Evolutionary conservation across 805 yeast genomes (phyloP), one percentile per base, ranked within the genome.

Genomic region (Suhomyces xylopsoci): DNA sequence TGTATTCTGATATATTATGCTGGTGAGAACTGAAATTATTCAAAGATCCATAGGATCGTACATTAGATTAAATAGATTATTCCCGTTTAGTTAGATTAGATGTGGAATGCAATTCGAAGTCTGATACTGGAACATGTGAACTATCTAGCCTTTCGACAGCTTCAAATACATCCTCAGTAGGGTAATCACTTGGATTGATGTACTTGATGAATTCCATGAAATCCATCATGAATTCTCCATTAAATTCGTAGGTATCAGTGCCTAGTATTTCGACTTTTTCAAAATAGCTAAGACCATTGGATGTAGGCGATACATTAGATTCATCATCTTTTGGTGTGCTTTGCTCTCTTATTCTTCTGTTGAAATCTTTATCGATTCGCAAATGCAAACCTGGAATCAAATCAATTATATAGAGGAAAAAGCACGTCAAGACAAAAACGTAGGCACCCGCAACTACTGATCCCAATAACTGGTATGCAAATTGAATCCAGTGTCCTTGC

Each of bases 401-500:
- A 55, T 75, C 78, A 53, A 75, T 68, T 15, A 72, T 32, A 50
- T 70, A 70, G 41, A 75, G 59, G 38, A 74, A 62, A 7, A 66
- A 54, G 26, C 70, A 56, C 28, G 67, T 63, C 60, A 73, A 28
- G 1, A 68, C 57, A 51, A 73, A 71, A 3, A 69, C 74, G 55
- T 74, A 75, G 0, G 58, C 61, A 1, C 71, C 59, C 0, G 72
- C 66, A 14, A 74, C 69, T 3, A 68, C 70, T 12, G 65, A 55
- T 6, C 78, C 79, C 30, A 72, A 58, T 15, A 71, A 42, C 53
- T 75, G 79, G 57, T 72, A 74, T 7, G 73, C 76, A 8, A 75
- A 54, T 58, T 75, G 79, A 0, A 63, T 60, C 75, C 78, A 75
- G 53, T 74, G 64, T 12, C 71, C 69, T 9, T 62, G 59, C 1